Evolutionary conservation across 2,329 filamentous ascomycete genomes (phyloP).

Genomic region (Trichoderma sp.): DNA sequence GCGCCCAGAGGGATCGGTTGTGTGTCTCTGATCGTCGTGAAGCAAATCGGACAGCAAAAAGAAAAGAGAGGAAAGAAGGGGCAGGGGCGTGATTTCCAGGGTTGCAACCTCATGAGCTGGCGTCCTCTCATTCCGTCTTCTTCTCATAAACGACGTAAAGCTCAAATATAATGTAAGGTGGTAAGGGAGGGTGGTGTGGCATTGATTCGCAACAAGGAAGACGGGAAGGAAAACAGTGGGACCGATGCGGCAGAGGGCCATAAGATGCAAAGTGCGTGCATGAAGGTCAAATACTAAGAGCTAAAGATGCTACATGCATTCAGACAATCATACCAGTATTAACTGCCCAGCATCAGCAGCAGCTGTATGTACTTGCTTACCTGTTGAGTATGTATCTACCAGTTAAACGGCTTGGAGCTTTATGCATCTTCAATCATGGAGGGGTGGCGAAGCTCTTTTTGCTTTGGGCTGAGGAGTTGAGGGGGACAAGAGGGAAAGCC

Average conservation of each 20-base stretch:
- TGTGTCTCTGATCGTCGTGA: not conserved
- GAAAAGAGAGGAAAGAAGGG: not conserved
- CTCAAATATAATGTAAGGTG: no score
- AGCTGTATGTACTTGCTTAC: no score
- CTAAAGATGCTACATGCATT: not conserved
- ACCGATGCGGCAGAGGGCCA: conserved; percentile 1
- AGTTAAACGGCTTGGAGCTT: no score
- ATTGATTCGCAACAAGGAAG: not conserved
- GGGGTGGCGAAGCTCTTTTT: conserved; percentile 17
- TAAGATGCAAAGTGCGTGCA: conserved; percentile 21
- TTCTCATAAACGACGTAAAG: not conserved
- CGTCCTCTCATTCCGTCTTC: not conserved
- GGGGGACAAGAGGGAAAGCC: not conserved
- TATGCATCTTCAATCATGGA: not conserved
- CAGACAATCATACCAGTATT: not conserved
- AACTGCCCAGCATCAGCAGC: no score
- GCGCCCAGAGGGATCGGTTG: conserved; percentile 9
- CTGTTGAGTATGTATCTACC: not conserved
- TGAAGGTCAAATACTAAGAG: not conserved
- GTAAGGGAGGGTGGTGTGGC: conserved; percentile 2
- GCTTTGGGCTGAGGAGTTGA: no score
- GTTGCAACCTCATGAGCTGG: not conserved
- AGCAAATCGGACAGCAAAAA: no score
- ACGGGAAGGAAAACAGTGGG: not conserved
- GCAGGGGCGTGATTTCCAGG: not conserved